Evolutionary conservation across 768 basidiomycete species (phyloP).

Genomic region (Leccinum uliginosum): DNA sequence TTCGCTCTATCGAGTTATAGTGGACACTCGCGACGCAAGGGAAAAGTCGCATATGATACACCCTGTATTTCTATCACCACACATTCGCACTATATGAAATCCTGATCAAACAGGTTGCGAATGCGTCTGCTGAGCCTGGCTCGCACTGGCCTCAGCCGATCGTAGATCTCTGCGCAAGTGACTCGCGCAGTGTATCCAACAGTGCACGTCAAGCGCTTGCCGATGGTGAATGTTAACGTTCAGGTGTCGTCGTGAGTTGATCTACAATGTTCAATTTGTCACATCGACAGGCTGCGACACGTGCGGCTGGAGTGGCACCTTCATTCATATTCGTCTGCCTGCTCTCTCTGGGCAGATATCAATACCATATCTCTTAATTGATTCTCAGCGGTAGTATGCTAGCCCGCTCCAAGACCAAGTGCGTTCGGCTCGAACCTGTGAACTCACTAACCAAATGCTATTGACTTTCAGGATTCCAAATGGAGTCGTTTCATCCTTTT

Average conservation of each 20-base stretch:
- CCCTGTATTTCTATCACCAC: conserved; percentile 10
- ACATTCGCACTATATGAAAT: background rate
- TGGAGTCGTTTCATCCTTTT: background rate
- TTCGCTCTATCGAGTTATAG: conserved; percentile 22
- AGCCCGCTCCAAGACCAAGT: conserved; percentile 2
- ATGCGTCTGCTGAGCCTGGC: background rate
- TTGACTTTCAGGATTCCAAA: conserved; percentile 7
- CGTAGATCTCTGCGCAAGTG: conserved; percentile 8
- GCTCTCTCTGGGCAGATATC: background rate
- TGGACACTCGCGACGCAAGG: background rate
- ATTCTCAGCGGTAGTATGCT: background rate
- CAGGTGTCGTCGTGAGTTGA: too few species aligned
- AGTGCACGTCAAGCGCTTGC: background rate
- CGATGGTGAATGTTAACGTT: background rate
- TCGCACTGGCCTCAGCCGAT: background rate
- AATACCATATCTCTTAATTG: background rate
- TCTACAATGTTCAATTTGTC: conserved; percentile 1
- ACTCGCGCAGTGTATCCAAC: background rate
- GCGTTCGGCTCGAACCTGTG: background rate
- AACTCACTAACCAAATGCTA: background rate
- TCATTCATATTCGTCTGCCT: background rate
- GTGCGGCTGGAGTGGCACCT: background rate
- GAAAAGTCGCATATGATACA: conserved; percentile 4
- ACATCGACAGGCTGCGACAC: background rate
- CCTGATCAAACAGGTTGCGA: conserved; percentile 1